Conservation (phyloP, 352 stramenopile species). For the Phytophthora vignae region DNA sequence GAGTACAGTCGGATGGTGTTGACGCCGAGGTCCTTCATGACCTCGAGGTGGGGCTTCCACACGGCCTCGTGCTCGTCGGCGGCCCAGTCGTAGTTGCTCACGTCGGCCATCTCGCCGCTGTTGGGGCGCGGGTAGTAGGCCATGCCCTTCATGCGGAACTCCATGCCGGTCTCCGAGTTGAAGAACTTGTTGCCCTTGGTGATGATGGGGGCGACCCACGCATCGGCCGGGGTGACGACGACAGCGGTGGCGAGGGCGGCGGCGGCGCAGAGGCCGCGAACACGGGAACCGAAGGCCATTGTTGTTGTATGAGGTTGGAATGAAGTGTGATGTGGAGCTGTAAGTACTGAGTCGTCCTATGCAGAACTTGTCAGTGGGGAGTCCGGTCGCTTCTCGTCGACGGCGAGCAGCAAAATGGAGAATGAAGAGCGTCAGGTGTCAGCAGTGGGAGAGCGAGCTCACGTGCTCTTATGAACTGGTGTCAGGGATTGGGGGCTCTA, state of each 20-base stretch:
- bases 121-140: conserved; percentile 79
- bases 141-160: conserved; percentile 83
- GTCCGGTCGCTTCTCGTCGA: conserved; percentile 26
- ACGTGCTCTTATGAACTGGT: conserved; percentile 15
- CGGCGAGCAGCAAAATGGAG: conserved; percentile 37
- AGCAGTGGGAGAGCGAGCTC: conserved; percentile 19
- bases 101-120: conserved; percentile 59
- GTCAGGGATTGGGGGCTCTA: conserved; percentile 16
- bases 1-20: conserved; percentile 81
- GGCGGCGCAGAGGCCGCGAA: conserved; percentile 28
- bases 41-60: conserved; percentile 64
- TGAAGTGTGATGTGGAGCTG: neutral
- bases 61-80: conserved; percentile 65
- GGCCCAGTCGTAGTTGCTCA: conserved; percentile 68
- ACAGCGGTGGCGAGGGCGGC: conserved; percentile 25
- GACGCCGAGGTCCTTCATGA: conserved; percentile 64
- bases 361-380: conserved; percentile 18
- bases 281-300: conserved; percentile 36
- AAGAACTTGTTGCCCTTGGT: conserved; percentile 90
- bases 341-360: conserved; percentile 31
- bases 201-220: conserved; percentile 60
- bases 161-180: conserved; percentile 60
- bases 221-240: conserved; percentile 28
- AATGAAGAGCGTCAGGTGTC: conserved; percentile 22
- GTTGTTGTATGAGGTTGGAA: neutral